Base-by-base conservation (phyloP, 352 stramenopile species). In the Phytophthora citrophthora region DNA sequence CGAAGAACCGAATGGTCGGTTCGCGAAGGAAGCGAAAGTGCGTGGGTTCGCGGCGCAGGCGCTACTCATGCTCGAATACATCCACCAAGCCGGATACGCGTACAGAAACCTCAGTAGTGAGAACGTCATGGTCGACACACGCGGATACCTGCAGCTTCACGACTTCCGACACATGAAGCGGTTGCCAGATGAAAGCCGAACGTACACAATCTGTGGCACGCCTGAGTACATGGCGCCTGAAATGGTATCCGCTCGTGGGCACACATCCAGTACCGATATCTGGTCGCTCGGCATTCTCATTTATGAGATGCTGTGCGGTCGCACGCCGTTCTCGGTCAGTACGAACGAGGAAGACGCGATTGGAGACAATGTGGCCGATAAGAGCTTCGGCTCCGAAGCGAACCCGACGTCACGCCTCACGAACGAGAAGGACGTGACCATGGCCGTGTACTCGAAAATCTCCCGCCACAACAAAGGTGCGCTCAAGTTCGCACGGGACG, bases 161-260 rank as follows among this genome's bases (percentile, higher is more conserved):
- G 89, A 97, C 60, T 96, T 96, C 67, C 70, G 83, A 38, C 81
- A 91, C 68, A 90, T 92, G 83, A 93, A 93, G 61, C 90, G 90
- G 41, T 77, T 93, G 5, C 81, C 83, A 7, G 87, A 95, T 50
- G 82, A 94, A 54, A 80, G 79, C 16, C 80, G 86, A 11, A 96
- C 89, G 27, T 94, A 94, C 70, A 96, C 89, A 29, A 91, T 97
- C 55, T 96, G 88, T 41, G 88, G 88, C 8, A 96, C 88, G 20
- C 81, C 89, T 26, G 89, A 97, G 70, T 97, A 96, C 71, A 94
- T 96, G 74, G 83, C 89, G 8, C 89, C 89, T 0, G 89, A 97
- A 64, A 93, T 97, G 85, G 76, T 97, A 32, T 94, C 86, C 0
- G 88, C 88, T 2, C 79, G 89, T 16, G 85, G 84, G 5, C 86